phyloP scores from a whole-genome alignment of 2,329 filamentous ascomycete genomes.

The Alternaria brassicicola region DNA sequence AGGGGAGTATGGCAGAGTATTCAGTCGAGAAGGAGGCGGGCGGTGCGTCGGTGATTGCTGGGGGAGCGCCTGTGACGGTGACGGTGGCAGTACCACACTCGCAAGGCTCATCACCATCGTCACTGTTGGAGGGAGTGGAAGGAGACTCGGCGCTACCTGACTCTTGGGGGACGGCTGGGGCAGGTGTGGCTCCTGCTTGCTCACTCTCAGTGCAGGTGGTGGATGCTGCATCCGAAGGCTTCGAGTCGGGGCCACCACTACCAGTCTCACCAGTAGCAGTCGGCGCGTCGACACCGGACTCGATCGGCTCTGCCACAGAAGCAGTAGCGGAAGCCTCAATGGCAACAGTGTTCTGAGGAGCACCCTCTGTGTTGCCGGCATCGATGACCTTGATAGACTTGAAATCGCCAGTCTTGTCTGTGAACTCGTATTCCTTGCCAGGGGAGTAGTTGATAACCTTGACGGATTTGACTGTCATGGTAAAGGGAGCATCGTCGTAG shows the following conservation, averaged over 20 bases:
- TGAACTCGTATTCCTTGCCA: slow-evolving; percentile 57
- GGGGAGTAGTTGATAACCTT: slow-evolving; percentile 61
- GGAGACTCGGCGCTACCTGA: slow-evolving; percentile 13
- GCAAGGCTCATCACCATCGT: slow-evolving; percentile 24
- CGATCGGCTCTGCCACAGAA: slow-evolving; percentile 31
- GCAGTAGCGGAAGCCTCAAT: slow-evolving; percentile 39
- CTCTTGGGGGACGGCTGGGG: slow-evolving; percentile 8
- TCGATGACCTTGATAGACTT: slow-evolving; percentile 56
- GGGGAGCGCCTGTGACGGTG: slow-evolving; percentile 38
- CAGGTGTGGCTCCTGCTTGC: slow-evolving; percentile 2
- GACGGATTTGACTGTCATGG: slow-evolving; percentile 59
- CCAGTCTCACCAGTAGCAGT: slow-evolving; percentile 16
- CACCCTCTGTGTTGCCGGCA: slow-evolving; percentile 41
- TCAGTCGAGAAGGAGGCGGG: slow-evolving; percentile 20
- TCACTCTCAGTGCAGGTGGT: slow-evolving; percentile 23
- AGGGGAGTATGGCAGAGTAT: slow-evolving; percentile 18
- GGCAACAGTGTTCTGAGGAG: slow-evolving; percentile 33
- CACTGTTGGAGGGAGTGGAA: slow-evolving; percentile 1
- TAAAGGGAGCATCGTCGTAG: slow-evolving; percentile 56
- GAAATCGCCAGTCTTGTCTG: slow-evolving; percentile 55
- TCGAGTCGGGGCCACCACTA: not conserved
- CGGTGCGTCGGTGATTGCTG: slow-evolving; percentile 22
- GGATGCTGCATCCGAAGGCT: not conserved
- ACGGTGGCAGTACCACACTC: slow-evolving; percentile 37
- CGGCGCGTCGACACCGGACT: slow-evolving; percentile 33